A percentile compares a stretch with the other conserved stretches of the same genome.
Evolutionary conservation across 1,284 basidiomycete genomes (phyloP).

Genomic region (Chondrostereum purpureum): DNA sequence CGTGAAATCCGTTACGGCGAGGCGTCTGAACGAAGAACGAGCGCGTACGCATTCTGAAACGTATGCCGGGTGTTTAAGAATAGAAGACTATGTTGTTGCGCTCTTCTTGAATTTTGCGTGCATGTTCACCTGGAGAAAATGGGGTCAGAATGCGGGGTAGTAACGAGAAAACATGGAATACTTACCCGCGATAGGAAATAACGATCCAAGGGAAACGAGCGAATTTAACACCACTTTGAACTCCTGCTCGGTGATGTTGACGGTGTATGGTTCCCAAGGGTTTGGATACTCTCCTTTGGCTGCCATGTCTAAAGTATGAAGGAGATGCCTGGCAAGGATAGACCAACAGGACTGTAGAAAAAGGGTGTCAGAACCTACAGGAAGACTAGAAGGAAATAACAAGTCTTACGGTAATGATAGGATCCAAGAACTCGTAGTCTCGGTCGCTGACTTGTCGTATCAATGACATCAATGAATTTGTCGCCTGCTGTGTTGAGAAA

Average conservation of each 20-base stretch:
- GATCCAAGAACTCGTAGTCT: slow-evolving; percentile 48
- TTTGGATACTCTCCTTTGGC: background rate
- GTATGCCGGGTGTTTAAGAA: too few species aligned
- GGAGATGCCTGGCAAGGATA: slow-evolving; percentile 31
- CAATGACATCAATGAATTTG: slow-evolving; percentile 35
- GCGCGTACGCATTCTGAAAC: too few species aligned
- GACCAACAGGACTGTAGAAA: slow-evolving; percentile 33
- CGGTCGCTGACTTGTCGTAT: slow-evolving; percentile 39
- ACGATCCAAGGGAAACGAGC: slow-evolving; percentile 26
- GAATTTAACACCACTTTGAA: slow-evolving; percentile 25
- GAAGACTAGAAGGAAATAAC: slow-evolving; percentile 9
- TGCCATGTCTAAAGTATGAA: slow-evolving; percentile 22
- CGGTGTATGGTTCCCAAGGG: slow-evolving; percentile 15
- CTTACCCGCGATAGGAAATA: slow-evolving; percentile 30
- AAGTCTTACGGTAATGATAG: slow-evolving; percentile 42
- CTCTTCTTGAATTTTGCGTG: slow-evolving; percentile 20
- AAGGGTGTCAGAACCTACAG: background rate
- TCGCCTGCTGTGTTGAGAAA: slow-evolving; percentile 35
- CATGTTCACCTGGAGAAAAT: slow-evolving; percentile 18
- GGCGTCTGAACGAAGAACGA: too few species aligned
- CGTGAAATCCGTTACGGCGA: too few species aligned
- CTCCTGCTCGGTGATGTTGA: slow-evolving; percentile 24
- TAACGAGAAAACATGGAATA: background rate
- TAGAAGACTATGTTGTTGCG: slow-evolving; percentile 6
- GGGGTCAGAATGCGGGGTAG: background rate